Percentiles rank a stretch among this genome's conserved stretches.
phyloP scores from a whole-genome alignment of 225 moss, liverwort and hornwort genomes.

The Bryoerythrophyllum caledonicum region DNA sequence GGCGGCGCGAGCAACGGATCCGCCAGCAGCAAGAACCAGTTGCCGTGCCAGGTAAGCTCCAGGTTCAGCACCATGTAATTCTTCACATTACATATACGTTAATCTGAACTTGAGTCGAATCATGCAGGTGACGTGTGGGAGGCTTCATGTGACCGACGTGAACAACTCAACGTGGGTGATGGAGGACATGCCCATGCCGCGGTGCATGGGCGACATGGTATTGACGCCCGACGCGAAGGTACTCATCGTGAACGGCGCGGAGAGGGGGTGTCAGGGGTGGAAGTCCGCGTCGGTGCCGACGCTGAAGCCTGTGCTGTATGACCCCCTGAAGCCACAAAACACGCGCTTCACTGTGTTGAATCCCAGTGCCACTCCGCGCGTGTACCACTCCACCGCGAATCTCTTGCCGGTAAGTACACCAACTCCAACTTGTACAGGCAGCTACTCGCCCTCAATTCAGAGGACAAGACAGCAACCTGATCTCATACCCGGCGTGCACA shows the following conservation, averaged over 20 bases:
- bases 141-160: slow-evolving; percentile 28
- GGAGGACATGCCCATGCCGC: slow-evolving; percentile 60
- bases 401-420: not conserved
- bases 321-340: not conserved
- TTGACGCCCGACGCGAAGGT: slow-evolving; percentile 60
- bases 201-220: slow-evolving; percentile 75
- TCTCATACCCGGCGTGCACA: not conserved
- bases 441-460: too few relatives aligned
- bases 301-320: not conserved
- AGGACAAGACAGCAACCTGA: too few relatives aligned
- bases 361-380: not conserved
- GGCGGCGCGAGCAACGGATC: not conserved
- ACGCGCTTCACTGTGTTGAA: not conserved
- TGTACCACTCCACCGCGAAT: not conserved
- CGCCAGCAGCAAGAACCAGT: not conserved
- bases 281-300: not conserved
- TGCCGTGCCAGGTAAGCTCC: not conserved
- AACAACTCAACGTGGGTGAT: slow-evolving; percentile 43
- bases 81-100: too few relatives aligned
- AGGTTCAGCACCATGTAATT: too few relatives aligned
- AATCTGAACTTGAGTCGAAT: too few relatives aligned
- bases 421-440: too few relatives aligned
- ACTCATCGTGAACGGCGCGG: slow-evolving; percentile 64
- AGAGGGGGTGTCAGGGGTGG: not conserved
- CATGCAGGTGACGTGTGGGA: slow-evolving; percentile 26